Base-by-base conservation (phyloP, 345 rosid species). In the Lumnitzera littorea region DNA sequence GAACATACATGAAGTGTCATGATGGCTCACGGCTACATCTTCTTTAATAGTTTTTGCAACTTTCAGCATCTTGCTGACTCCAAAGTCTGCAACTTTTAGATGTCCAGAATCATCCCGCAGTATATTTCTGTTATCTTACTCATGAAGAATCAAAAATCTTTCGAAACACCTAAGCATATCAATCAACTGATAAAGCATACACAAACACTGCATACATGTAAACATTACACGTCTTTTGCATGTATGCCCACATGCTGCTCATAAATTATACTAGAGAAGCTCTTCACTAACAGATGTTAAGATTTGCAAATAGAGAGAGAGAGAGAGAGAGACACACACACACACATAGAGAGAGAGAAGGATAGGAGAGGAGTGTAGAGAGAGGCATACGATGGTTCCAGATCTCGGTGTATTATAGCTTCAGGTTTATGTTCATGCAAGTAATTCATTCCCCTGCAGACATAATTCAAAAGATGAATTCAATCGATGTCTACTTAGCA, bases 381-480 rank as follows among this genome's bases (percentile, higher is more conserved):
- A 70, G 80, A 70, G 68, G 84, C 94, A 17, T 79, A 86, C 91
- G 89, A 80, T 66, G 92, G 96, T 68, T 84, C 92, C 57, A 89
- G 85, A 78, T 89, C 92, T 13, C 91, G 74, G 62, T 88, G 92
- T 69, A 88, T 82, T 73, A 88, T 81, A 52, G 88, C 85, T 77
- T 85, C 91, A 62, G 92, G 96, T 73, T 77, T 88, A 71, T 82
- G 75, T 72, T 88, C 92, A 66, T 82, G 92, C 80, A 88, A 74
- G 73, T 88, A 88, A 77, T 85, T 85, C 92, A 85, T 72, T 64
- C 92, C 96, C 82, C 92, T 88, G 90, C 77, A 27, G 74, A 77
- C 49, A 69, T 55, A 62, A 29, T 51, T 49, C 51, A 23, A 13
- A 46, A 51, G 13, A 67, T 43, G 54, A 24, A 31, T 29, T 47